Base-by-base conservation (phyloP, 2,329 filamentous ascomycete genomes). In the Raffaelea deltoideospora region DNA sequence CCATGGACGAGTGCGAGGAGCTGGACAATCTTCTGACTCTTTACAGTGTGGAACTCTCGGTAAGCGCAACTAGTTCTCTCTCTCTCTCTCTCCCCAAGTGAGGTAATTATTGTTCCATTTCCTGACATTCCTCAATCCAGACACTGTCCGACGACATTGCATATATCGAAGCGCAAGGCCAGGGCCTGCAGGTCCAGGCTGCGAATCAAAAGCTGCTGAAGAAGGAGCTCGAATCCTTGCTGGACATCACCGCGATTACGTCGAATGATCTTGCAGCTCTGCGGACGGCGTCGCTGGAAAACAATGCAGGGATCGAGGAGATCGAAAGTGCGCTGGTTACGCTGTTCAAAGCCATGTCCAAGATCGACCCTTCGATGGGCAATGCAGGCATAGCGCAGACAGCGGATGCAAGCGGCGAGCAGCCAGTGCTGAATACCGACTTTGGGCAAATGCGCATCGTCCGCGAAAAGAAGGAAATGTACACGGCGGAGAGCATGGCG, bases 151-250 rank as follows among this genome's bases (percentile, higher is more conserved):
- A 96, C 34, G 90, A 98, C 49, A 92, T 98, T 48, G 79, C 86
- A 4, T 96, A 92, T 53, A 96, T 98, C 45, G 90, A 98, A 60
- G 86, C 90, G 2, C 90, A 98, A 57, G 87, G 85, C 7, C 88
- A 98, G 59, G 90, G 90, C 63, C 64, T 98, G 33, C 90, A 98
- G 51, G 88, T 98, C 7, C 90, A 96, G 57, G 88, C 88, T 17
- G 85, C 90, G 29, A 98, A 98, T 49, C 90, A 98, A 54, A 94
- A 94, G 55, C 69, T 94, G 21, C 69, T 98, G 33, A 85, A 88
- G 55, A 83, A 79, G 43, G 90, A 98, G 55, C 69, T 98, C 2
- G 77, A 92, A 53, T 81, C 79, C 24, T 65, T 96, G n/a, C 69
- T 98, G 19, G 78, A 87, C 46, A 95, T 85, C 0, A 87, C 93